Conservation (phyloP, 768 basidiomycete species). For the Boletus huronensis region DNA sequence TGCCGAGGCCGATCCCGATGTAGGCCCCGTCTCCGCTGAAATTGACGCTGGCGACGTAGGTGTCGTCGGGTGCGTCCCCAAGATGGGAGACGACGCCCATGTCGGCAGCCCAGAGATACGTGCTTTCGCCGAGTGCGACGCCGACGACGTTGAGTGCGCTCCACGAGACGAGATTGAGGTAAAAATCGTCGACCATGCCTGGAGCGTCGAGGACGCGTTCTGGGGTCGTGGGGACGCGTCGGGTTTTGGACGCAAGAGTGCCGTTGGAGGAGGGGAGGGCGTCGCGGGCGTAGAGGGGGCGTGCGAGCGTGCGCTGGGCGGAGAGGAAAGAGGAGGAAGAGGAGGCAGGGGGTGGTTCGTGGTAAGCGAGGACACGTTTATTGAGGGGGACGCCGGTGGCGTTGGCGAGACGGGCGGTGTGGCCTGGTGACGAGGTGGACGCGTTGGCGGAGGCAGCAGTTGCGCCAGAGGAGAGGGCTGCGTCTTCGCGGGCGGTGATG, state of each 20-base stretch:
- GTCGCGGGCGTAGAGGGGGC: constrained; percentile 70
- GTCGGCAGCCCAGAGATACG: constrained; percentile 94
- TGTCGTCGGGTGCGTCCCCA: constrained; percentile 70
- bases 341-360: constrained; percentile 78
- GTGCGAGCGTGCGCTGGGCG: constrained; percentile 73
- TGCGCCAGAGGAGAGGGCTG: constrained; percentile 57
- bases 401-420: constrained; percentile 72
- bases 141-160: constrained; percentile 81
- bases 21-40: constrained; percentile 80
- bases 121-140: constrained; percentile 81
- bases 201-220: constrained; percentile 96
- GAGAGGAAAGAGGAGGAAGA: constrained; percentile 73
- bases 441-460: constrained; percentile 33
- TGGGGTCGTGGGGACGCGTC: constrained; percentile 82
- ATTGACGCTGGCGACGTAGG: constrained; percentile 72
- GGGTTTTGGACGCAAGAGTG: constrained; percentile 61
- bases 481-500: constrained; percentile 58
- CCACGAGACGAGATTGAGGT: constrained; percentile 93
- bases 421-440: constrained; percentile 62
- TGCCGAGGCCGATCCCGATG: constrained; percentile 76
- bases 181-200: constrained; percentile 92
- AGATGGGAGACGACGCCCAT: constrained; percentile 79
- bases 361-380: constrained; percentile 83
- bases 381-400: constrained; percentile 76
- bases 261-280: constrained; percentile 63